phyloP scores from a whole-genome alignment of 2,329 filamentous ascomycete genomes.

The Alternaria atra region DNA sequence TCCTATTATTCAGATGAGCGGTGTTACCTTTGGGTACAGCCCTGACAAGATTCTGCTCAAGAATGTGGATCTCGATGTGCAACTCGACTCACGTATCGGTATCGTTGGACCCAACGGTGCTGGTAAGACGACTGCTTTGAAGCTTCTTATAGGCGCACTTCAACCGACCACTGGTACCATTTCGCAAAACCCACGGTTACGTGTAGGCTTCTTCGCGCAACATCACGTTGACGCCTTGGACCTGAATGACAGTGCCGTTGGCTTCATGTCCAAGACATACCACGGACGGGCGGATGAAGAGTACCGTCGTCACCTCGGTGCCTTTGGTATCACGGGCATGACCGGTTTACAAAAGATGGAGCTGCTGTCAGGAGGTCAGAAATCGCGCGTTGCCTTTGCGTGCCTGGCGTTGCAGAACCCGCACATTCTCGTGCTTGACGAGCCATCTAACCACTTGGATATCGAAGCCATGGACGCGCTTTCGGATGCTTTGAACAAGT shows the following conservation, averaged over 20 bases:
- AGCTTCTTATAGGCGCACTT: slow-evolving; percentile 91
- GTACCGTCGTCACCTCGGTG: slow-evolving; percentile 92
- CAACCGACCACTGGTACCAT: slow-evolving; percentile 81
- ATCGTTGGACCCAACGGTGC: slow-evolving; percentile 99
- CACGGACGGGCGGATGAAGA: slow-evolving; percentile 94
- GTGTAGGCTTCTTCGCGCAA: slow-evolving; percentile 96
- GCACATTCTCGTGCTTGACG: slow-evolving; percentile 96
- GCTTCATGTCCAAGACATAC: slow-evolving; percentile 94
- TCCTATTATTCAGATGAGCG: slow-evolving; percentile 96
- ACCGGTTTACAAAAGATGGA: slow-evolving; percentile 97
- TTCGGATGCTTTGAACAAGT: slow-evolving; percentile 80
- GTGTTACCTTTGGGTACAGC: slow-evolving; percentile 88
- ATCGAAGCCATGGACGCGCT: slow-evolving; percentile 99
- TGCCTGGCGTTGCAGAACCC: slow-evolving; percentile 92
- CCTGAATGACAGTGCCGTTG: slow-evolving; percentile 85
- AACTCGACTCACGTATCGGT: slow-evolving; percentile 96
- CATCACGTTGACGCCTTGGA: slow-evolving; percentile 98
- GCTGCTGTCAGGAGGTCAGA: slow-evolving; percentile 93
- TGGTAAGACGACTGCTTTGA: slow-evolving; percentile 97
- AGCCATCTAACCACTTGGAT: slow-evolving; percentile 98
- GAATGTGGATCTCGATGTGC: slow-evolving; percentile 93
- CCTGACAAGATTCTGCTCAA: slow-evolving; percentile 80
- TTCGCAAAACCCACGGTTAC: slow-evolving; percentile 84
- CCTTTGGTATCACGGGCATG: slow-evolving; percentile 86
- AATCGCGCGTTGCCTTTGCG: slow-evolving; percentile 98